Percentiles rank a stretch among this genome's conserved stretches.
Conservation (phyloP, 140 eudicot species). For the Stevia rebaudiana region DNA sequence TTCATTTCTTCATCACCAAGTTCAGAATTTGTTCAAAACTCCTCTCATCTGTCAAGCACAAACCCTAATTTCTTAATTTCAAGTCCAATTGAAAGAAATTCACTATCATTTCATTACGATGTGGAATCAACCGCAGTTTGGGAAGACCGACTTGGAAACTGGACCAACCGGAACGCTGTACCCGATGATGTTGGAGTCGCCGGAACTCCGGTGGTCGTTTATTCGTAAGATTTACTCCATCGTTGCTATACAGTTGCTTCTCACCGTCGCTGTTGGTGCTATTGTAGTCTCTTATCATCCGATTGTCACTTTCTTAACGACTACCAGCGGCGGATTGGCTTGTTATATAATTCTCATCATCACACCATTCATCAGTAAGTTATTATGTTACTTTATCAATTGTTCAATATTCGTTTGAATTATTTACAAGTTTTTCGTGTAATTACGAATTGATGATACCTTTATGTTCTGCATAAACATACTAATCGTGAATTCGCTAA, state of each 20-base stretch:
- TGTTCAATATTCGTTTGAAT: conserved; percentile 1
- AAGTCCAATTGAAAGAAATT: neutral
- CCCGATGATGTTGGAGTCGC: conserved; percentile 72
- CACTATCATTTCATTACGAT: conserved; percentile 1
- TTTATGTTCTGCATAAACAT: neutral
- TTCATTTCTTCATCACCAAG: neutral
- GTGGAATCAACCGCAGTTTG: conserved; percentile 37
- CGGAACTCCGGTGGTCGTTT: conserved; percentile 87
- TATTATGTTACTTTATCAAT: neutral
- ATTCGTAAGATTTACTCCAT: conserved; percentile 65
- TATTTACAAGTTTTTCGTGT: neutral
- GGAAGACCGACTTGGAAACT: conserved; percentile 53
- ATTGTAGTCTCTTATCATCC: conserved; percentile 55
- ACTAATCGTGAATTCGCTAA: neutral
- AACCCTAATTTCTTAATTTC: conserved; percentile 1
- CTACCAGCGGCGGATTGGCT: conserved; percentile 54
- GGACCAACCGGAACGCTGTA: conserved; percentile 40
- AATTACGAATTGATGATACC: neutral
- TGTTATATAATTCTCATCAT: conserved; percentile 48
- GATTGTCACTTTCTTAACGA: conserved; percentile 38
- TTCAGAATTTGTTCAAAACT: neutral
- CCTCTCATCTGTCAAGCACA: neutral
- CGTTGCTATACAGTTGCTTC: conserved; percentile 49
- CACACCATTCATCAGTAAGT: conserved; percentile 63
- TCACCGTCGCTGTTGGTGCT: conserved; percentile 64